A percentile compares a stretch with the other conserved stretches of the same genome.
These are phyloP conservation scores for Chamaenerion angustifolium DNA, from an alignment of 345 rosid genomes.

Conservation along the genomic window DNA sequence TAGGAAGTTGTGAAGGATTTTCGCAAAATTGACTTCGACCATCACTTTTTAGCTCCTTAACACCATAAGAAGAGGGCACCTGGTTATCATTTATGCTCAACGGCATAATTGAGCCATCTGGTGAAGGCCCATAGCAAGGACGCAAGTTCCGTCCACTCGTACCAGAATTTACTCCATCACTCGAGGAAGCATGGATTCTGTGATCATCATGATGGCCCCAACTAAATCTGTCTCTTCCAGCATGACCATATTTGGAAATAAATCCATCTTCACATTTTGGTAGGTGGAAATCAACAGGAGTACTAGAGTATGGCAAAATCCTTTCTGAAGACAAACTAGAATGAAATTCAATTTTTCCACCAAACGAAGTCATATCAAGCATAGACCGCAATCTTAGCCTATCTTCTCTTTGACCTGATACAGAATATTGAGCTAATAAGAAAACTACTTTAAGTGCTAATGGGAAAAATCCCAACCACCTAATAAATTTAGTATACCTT, in stretches of 20 bases:
- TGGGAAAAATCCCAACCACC: constrained; percentile 12
- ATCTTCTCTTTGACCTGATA: constrained; percentile 28
- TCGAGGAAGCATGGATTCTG: constrained; percentile 22
- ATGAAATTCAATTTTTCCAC: constrained; percentile 14
- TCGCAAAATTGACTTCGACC: background rate
- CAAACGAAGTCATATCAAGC: constrained; percentile 10
- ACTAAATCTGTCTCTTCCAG: constrained; percentile 18
- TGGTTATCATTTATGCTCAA: constrained; percentile 14
- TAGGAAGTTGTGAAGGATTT: background rate
- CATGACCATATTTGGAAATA: constrained; percentile 22
- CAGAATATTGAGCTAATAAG: constrained; percentile 17
- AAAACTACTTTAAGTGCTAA: constrained; percentile 6
- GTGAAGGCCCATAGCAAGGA: constrained; percentile 29
- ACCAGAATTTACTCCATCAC: constrained; percentile 21
- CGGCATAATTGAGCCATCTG: constrained; percentile 16
- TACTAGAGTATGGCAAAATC: constrained; percentile 13
- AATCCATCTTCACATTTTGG: constrained; percentile 20
- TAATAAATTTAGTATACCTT: constrained; percentile 36
- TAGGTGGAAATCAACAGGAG: constrained; percentile 9
- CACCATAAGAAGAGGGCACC: constrained; percentile 13
- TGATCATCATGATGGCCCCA: constrained; percentile 18
- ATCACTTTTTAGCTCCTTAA: background rate
- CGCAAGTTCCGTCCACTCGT: constrained; percentile 22
- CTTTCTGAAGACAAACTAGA: constrained; percentile 18
- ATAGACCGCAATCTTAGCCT: constrained; percentile 14